Evolutionary conservation across 2,329 filamentous ascomycete species (phyloP), one percentile per base, ranked within the genome.

Genomic region (Aspergillus costaricaensis): DNA sequence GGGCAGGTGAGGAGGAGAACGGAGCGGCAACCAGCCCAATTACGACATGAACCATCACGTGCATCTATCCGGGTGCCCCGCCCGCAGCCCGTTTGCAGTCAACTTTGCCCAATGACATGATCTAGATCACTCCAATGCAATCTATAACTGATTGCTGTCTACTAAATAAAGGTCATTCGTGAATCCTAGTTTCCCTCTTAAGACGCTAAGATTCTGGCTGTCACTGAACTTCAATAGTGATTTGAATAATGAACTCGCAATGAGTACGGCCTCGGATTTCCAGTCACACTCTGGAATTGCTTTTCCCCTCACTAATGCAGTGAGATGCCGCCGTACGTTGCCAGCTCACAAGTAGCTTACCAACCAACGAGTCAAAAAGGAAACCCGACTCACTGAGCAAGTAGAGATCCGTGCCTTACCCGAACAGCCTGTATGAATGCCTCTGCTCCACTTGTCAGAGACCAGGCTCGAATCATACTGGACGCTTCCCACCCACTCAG

Each of bases 1-100:
- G 38, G 25, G 43, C 25, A 38, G 57, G 27, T 48, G 55, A 55
- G 48, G 41, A 32, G 25, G 17, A 39, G 38, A 9, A 58, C 30
- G 43, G 25, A 30, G 39, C 17, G 21, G 39, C 55, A 55, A 47
- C 38, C 47, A 32, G 25, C 49, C 41, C 39, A 41, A 60, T 62
- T 62, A 62, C 60, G 60, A 57, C 60, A 62, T 62, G 57, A 38
- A 25, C 23, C 27, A 50, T 62, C 60, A 62, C 60, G 60, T 62
- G 60, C 41, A 43, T 5, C 19, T 23, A 14, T 21, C 41, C n/a
- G 27, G 15, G 19, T 51, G 12, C 15, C 41, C 41, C 41, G 41
- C 41, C 41, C 15, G 5, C 41, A 14, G 41, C 41, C 41, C 41
- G 41, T 14, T 44, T 44, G 41, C 41, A 44, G 41, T 44, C 39